phyloP scores from a whole-genome alignment of 169 alveolate species.

The Cryptosporidium meleagridis region DNA sequence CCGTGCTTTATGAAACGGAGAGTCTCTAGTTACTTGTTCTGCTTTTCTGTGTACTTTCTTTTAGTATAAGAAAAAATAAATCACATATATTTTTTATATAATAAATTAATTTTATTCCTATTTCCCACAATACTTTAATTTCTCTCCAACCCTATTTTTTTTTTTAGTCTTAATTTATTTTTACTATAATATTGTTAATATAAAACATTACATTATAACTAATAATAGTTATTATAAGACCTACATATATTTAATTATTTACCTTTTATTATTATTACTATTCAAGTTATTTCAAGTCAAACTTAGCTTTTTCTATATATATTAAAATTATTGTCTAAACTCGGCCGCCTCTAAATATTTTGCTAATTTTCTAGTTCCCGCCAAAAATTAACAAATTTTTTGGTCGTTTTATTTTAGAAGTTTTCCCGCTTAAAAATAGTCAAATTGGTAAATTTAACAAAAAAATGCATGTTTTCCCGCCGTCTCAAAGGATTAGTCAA shows the following conservation, averaged over 20 bases:
- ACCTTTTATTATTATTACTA: background rate
- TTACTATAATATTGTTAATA: background rate
- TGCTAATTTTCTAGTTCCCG: background rate
- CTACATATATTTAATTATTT: background rate
- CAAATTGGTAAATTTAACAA: background rate
- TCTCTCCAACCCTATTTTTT: background rate
- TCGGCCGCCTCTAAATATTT: slow-evolving; percentile 3
- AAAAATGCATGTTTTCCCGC: slow-evolving; percentile 30
- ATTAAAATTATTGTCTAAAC: background rate
- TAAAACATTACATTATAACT: background rate
- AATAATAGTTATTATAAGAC: background rate
- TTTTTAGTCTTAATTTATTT: background rate
- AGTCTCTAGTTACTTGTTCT: slow-evolving; percentile 31
- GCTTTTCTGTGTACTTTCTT: background rate
- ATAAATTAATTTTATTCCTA: background rate
- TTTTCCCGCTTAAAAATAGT: background rate
- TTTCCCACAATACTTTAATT: slow-evolving; percentile 14
- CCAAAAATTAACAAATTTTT: background rate
- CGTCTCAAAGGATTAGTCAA: background rate
- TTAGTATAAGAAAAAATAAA: background rate
- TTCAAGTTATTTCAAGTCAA: background rate
- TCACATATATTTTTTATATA: slow-evolving; percentile 9
- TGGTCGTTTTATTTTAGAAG: background rate
- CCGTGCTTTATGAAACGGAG: slow-evolving; percentile 10
- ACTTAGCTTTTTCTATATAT: background rate